phyloP scores from a whole-genome alignment of 208 protist genomes.

The Vickermania spadyakhi region DNA sequence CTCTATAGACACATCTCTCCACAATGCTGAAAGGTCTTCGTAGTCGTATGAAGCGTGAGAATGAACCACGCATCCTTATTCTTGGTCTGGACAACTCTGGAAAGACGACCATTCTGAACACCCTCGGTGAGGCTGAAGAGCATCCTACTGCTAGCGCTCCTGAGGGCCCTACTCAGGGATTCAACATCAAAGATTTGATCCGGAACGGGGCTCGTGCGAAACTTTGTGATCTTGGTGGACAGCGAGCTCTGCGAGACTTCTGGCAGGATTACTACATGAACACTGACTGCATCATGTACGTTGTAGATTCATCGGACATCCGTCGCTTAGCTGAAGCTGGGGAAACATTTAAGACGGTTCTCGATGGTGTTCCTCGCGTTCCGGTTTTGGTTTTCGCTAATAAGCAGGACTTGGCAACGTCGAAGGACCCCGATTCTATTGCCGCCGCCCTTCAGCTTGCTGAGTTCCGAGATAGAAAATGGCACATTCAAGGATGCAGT shows the following conservation, averaged over 20 bases:
- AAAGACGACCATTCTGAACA: conserved; percentile 96
- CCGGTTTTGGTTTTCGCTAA: conserved; percentile 99
- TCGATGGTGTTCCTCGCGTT: conserved; percentile 93
- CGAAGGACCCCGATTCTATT: conserved; percentile 68
- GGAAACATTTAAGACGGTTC: conserved; percentile 88
- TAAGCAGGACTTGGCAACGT: conserved; percentile 98
- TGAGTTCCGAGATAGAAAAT: conserved; percentile 89
- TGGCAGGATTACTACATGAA: conserved; percentile 97
- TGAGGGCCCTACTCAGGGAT: conserved; percentile 98
- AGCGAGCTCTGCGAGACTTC: conserved; percentile 97
- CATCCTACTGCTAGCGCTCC: conserved; percentile 43
- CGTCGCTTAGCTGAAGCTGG: conserved; percentile 88
- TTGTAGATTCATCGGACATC: conserved; percentile 93
- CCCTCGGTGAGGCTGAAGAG: conserved; percentile 72
- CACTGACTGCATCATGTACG: conserved; percentile 96
- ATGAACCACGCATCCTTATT: conserved; percentile 92
- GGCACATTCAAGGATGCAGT: conserved; percentile 96
- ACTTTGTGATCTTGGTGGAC: conserved; percentile 99
- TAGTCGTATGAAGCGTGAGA: conserved; percentile 84
- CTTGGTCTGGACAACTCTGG: conserved; percentile 94
- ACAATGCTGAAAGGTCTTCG: conserved; percentile 78
- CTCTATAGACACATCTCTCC: too few species aligned
- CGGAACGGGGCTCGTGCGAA: conserved; percentile 93
- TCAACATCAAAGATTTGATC: conserved; percentile 98
- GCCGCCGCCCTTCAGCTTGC: conserved; percentile 73